phyloP scores from a whole-genome alignment of 129 eudicot genomes.

The Flaveria robusta region DNA sequence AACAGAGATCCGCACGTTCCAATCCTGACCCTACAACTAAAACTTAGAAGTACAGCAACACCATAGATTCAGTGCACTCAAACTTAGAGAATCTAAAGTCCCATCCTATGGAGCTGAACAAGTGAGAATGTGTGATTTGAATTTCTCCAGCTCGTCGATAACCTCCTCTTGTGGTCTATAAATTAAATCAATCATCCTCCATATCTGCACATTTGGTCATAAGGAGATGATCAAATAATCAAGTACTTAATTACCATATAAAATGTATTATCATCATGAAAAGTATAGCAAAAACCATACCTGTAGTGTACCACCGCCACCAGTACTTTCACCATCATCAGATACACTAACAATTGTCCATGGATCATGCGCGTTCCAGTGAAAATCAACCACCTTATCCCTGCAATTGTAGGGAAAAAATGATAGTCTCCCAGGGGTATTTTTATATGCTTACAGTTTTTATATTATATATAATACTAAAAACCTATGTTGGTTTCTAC shows the following conservation, averaged over 20 bases:
- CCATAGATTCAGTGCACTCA: background rate
- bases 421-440: background rate
- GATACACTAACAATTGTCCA: conserved; percentile 95
- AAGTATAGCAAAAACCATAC: conserved; percentile 30
- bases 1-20: background rate
- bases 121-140: conserved; percentile 69
- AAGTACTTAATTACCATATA: background rate
- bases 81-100: background rate
- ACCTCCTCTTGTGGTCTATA: conserved; percentile 86
- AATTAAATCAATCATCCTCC: conserved; percentile 92
- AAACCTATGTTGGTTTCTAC: too few relatives aligned
- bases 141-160: conserved; percentile 69
- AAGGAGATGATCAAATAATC: background rate
- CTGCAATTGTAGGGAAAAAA: conserved; percentile 27
- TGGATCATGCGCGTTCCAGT: conserved; percentile 85
- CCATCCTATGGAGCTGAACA: conserved; percentile 48
- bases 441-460: background rate
- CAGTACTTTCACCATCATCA: conserved; percentile 80
- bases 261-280: background rate
- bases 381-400: conserved; percentile 92
- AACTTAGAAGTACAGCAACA: conserved; percentile 9
- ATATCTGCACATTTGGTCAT: conserved; percentile 51
- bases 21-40: conserved; percentile 9
- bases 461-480: too few relatives aligned
- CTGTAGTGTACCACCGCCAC: conserved; percentile 97